Base-by-base conservation (phyloP, 2,329 filamentous ascomycete genomes). In the Ophiostoma ips region DNA sequence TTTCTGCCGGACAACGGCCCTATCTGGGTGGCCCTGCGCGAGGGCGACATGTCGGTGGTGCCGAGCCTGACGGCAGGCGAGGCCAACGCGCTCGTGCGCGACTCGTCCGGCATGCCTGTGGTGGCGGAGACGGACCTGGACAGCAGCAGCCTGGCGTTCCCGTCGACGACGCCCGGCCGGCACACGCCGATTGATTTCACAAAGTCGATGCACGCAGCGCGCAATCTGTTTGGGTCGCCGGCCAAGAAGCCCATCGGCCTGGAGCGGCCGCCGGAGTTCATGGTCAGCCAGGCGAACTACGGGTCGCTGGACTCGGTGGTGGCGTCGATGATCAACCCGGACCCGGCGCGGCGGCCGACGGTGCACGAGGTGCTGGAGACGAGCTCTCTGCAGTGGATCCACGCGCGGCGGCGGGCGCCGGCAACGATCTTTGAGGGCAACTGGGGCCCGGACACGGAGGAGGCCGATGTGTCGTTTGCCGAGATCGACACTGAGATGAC, bases 401-500 rank as follows among this genome's bases (percentile, higher is more conserved):
- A 81, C 50, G 69, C 72, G 47, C 81, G 88, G 55, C 81, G 88
- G 50, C 81, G 84, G 50, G 86, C 88, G 11, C 86, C 88, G 41
- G 92, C 92, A n/a, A 95, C 88, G 0, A 81, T 98, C 49, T 98
- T 85, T 59, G 92, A 98, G 68, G 92, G 92, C 55, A 92, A 87
- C 63, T 98, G 89, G 84, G 92, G 92, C 4, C 90, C 90, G 31
- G 81, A 70, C 48, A 64, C 72, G 10, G 50, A 43, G 12, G 46
- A 46, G 8, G 30, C 46, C 61, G 69, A 31, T 58, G 64, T 41
- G 52, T 50, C 35, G 18, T 51, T 40, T 45, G 52, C 18, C 44
- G 53, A 58, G 18, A 63, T 61, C 35, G 76, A 79, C 55, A 76
- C 73, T 5, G 75, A 77, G 60, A 80, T 80, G 76, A 77, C 68